A percentile compares a stretch with the other conserved stretches of the same genome.
Evolutionary conservation across 2,329 filamentous ascomycete species (phyloP).

Genomic region (Aspergillus pseudonomiae): DNA sequence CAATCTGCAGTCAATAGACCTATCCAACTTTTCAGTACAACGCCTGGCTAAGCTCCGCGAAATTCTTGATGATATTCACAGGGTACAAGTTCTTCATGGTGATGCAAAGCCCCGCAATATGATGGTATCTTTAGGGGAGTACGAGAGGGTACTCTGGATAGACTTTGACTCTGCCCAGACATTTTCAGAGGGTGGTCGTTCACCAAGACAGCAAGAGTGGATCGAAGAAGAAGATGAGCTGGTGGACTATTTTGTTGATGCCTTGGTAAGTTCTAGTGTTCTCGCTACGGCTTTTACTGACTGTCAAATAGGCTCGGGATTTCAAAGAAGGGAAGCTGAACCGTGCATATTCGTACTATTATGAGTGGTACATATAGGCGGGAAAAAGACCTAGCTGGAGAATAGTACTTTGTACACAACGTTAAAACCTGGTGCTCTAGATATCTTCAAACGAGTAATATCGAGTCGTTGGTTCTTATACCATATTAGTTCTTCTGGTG

Average conservation of each 20-base stretch:
- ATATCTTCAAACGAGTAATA: too few relatives aligned
- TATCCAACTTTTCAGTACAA: constrained; percentile 17
- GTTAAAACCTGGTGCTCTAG: too few relatives aligned
- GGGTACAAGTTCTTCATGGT: constrained; percentile 17
- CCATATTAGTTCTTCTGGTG: too few relatives aligned
- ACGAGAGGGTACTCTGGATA: constrained; percentile 22
- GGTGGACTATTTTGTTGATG: constrained; percentile 21
- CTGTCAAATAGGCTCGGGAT: too few relatives aligned
- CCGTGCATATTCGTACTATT: too few relatives aligned
- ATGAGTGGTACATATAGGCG: too few relatives aligned
- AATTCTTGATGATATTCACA: constrained; percentile 19
- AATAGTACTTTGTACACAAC: too few relatives aligned
- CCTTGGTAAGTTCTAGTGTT: constrained; percentile 16
- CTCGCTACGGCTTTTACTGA: too few relatives aligned
- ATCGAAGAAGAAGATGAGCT: constrained; percentile 17
- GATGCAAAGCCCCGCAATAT: constrained; percentile 23
- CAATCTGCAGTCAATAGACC: constrained; percentile 12
- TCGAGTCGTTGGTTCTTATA: too few relatives aligned
- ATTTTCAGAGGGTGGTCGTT: constrained; percentile 12
- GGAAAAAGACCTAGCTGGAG: too few relatives aligned
- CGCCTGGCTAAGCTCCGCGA: constrained; percentile 12
- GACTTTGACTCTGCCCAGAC: constrained; percentile 24
- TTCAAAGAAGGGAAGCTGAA: too few relatives aligned
- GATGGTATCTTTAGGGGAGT: constrained; percentile 14
- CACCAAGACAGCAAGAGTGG: constrained; percentile 10